These are phyloP conservation scores for Boletus sensibilis DNA, from an alignment of 768 basidiomycete genomes.

Conservation along the genomic window DNA sequence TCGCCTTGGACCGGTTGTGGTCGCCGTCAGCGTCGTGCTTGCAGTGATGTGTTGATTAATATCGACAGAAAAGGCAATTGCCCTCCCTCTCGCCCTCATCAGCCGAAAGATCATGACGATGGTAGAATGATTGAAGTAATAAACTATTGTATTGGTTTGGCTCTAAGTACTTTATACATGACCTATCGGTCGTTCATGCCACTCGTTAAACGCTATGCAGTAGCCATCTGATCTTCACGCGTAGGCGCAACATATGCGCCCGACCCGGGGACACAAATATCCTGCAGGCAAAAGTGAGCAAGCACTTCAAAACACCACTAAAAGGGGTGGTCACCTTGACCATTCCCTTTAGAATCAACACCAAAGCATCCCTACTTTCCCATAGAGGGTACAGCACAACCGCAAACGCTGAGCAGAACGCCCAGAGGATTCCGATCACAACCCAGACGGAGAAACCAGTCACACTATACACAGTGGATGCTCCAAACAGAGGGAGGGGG, in stretches of 20 bases:
- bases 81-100: background rate
- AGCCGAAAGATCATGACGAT: background rate
- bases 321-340: constrained; percentile 47
- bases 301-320: background rate
- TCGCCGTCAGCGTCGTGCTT: background rate
- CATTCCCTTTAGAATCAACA: constrained; percentile 57
- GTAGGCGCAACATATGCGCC: constrained; percentile 36
- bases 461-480: constrained; percentile 65
- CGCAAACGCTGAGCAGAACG: constrained; percentile 69
- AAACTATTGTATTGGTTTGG: background rate
- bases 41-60: background rate
- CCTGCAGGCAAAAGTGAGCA: constrained; percentile 29
- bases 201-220: background rate
- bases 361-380: constrained; percentile 73
- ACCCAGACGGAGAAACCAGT: constrained; percentile 78
- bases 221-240: background rate
- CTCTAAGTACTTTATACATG: background rate
- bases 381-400: constrained; percentile 86
- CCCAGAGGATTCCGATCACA: constrained; percentile 77
- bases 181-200: background rate
- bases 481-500: constrained; percentile 85
- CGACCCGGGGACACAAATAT: constrained; percentile 40
- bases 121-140: background rate
- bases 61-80: constrained; percentile 14
- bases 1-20: constrained; percentile 10